Conservation (phyloP, 2,329 filamentous ascomycete genomes). For the Fusarium floridanum region DNA sequence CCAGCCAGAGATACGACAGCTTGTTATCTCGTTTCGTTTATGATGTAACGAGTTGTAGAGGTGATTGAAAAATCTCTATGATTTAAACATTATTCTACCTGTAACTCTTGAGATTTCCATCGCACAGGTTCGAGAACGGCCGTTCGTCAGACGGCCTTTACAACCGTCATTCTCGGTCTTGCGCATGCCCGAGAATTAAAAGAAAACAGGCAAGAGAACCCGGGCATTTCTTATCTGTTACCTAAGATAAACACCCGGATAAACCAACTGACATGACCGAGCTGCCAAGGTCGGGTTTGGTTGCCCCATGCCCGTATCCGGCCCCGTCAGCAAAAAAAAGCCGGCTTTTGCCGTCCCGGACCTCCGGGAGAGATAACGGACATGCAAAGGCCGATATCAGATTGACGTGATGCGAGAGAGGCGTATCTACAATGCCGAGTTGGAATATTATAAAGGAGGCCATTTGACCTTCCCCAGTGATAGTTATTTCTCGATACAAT, state of each 20-base stretch:
- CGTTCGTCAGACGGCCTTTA: neutral
- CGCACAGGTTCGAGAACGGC: neutral
- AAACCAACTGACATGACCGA: neutral
- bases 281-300: constrained; percentile 17
- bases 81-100: neutral
- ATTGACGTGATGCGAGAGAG: constrained; percentile 1
- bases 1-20: neutral
- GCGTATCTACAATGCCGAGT: neutral
- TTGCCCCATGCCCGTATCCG: constrained; percentile 18
- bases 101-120: neutral
- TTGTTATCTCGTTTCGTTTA: neutral
- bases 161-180: neutral
- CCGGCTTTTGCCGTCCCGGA: constrained; percentile 9
- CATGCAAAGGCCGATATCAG: constrained; percentile 8
- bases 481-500: neutral
- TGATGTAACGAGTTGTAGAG: neutral
- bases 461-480: neutral
- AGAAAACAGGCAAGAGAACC: neutral
- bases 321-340: constrained; percentile 11
- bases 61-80: neutral
- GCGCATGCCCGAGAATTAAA: neutral
- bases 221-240: neutral
- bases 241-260: neutral
- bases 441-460: neutral
- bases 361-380: constrained; percentile 13